A percentile compares a stretch with the other conserved stretches of the same genome.
Evolutionary conservation across 2,329 filamentous ascomycete genomes (phyloP).

Genomic region (Botryosphaeria dothidea): DNA sequence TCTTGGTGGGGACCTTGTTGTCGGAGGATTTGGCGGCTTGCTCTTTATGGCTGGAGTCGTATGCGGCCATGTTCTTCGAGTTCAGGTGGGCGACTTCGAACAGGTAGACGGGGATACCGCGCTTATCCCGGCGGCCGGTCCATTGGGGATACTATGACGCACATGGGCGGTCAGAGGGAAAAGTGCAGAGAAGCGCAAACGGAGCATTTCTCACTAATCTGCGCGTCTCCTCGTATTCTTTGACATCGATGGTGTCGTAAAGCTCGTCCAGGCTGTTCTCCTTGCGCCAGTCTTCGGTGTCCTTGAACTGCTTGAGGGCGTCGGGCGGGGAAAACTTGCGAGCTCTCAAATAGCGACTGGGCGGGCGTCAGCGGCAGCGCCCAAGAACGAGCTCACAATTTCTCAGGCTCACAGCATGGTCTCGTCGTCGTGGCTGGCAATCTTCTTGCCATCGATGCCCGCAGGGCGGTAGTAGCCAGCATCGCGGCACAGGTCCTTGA

Average conservation of each 20-base stretch:
- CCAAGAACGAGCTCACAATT: slow-evolving; percentile 52
- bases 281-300: slow-evolving; percentile 84
- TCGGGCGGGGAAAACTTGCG: slow-evolving; percentile 77
- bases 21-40: slow-evolving; percentile 59
- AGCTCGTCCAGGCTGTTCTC: slow-evolving; percentile 76
- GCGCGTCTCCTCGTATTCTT: slow-evolving; percentile 79
- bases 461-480: slow-evolving; percentile 63
- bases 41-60: slow-evolving; percentile 65
- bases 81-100: slow-evolving; percentile 85
- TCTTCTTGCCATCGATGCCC: slow-evolving; percentile 32
- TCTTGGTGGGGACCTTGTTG: slow-evolving; percentile 69
- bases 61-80: slow-evolving; percentile 75
- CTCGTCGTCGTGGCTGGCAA: slow-evolving; percentile 70
- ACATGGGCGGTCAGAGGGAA: slow-evolving; percentile 21
- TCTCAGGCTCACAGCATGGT: slow-evolving; percentile 62
- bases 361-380: background rate
- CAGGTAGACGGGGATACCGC: slow-evolving; percentile 89
- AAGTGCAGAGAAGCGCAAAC: background rate
- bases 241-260: slow-evolving; percentile 83
- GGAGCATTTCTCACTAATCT: slow-evolving; percentile 61
- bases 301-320: slow-evolving; percentile 80
- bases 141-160: slow-evolving; percentile 80
- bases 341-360: slow-evolving; percentile 80
- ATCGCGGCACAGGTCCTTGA: slow-evolving; percentile 69
- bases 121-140: slow-evolving; percentile 85